Evolutionary conservation across 768 basidiomycete species (phyloP), one percentile per base, ranked within the genome.

Genomic region (Calocybe gangraenosa): DNA sequence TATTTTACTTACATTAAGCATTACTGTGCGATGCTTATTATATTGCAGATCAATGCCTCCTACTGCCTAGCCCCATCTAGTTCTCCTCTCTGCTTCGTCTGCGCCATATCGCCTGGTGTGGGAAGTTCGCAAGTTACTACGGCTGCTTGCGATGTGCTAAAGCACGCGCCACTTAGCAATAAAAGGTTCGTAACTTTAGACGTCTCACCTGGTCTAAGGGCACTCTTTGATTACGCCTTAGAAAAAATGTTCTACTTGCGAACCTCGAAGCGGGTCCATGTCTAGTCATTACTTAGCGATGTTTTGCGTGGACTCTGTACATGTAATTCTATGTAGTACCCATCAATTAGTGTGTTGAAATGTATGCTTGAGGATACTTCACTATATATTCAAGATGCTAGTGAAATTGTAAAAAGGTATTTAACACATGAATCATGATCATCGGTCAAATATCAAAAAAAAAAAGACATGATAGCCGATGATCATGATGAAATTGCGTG

Each of bases 41-140:
- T 18, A 32, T 15, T 40, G 37, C 54, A 87, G 84, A 67, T 85
- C 40, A 60, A 74, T 28, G 79, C 81, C 4, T 78, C 81, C 1
- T 85, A 87, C 57, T 73, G 71, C 11, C 68, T 87, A 36, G 71
- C 77, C 8, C 82, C 83, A 8, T 78, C 82, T 13, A 74, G 70
- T 60, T 77, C 78, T 37, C 71, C 79, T 1, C 58, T 78, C 31
- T 82, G 82, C 55, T 63, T 85, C 31, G 68, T 85, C 17, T 80
- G 75, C 55, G 78, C 74, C 13, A 58, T 76, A 10, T 70, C 75
- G 8, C 65, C 74, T 14, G 68, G 71, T 22, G 56, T 67, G 18
- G 66, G 70, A 52, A 66, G 65, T 11, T 65, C 63, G 44, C 67
- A 63, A 50, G 66, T 71, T 58, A 70, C 68, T 57, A 57, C 60